Evolutionary conservation across 257 asterid genomes (phyloP).

Genomic region (Lantana camara): DNA sequence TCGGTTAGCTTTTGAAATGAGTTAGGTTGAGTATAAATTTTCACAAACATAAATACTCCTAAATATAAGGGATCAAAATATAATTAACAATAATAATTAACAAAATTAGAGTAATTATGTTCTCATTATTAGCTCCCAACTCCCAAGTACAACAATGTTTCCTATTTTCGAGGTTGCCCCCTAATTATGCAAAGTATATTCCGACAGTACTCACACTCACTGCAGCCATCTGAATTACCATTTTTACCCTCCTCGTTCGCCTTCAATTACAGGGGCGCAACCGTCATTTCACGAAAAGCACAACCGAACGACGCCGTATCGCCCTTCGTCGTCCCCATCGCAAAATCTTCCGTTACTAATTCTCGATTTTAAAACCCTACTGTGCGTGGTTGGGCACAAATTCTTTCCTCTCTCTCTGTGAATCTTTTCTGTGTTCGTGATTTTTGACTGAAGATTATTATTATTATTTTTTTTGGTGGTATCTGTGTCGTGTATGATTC

Average conservation of each 20-base stretch:
- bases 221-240: not conserved
- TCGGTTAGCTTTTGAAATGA: no score
- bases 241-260: constrained; percentile 11
- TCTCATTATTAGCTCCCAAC: not conserved
- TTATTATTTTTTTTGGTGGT: not conserved
- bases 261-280: not conserved
- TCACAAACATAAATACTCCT: no score
- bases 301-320: constrained; percentile 26
- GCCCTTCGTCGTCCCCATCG: constrained; percentile 7
- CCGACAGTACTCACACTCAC: constrained; percentile 8
- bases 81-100: no score
- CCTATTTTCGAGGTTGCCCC: not conserved
- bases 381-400: not conserved
- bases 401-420: not conserved
- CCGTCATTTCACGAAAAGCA: constrained; percentile 12
- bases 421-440: constrained; percentile 2
- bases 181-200: constrained; percentile 28
- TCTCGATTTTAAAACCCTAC: constrained; percentile 31
- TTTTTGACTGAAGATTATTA: constrained; percentile 7
- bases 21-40: no score
- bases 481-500: not conserved
- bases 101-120: not conserved
- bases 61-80: no score
- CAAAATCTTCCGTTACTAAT: constrained; percentile 13
- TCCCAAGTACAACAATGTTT: not conserved